Evolutionary conservation across 2,329 filamentous ascomycete genomes (phyloP).

Genomic region (Ophiocordyceps camponoti-leonardi): DNA sequence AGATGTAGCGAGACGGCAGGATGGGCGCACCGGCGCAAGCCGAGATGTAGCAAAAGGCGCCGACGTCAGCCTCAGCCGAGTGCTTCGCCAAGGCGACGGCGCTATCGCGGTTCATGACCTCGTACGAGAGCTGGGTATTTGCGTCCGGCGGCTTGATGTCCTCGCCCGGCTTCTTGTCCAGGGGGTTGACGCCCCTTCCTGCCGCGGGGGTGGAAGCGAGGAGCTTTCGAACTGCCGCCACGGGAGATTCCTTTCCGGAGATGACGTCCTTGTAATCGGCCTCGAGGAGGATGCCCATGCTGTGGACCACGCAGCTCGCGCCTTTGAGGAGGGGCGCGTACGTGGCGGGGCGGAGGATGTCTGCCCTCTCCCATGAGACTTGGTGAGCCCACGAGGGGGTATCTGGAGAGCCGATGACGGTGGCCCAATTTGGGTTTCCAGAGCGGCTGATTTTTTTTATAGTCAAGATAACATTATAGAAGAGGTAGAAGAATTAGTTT

Average conservation of each 20-base stretch:
- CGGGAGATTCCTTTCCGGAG: constrained; percentile 65
- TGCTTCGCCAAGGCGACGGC: constrained; percentile 72
- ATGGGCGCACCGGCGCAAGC: constrained; percentile 75
- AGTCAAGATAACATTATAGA: too few relatives aligned
- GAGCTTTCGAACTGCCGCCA: constrained; percentile 60
- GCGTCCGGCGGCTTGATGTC: constrained; percentile 47
- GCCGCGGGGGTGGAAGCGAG: constrained; percentile 45
- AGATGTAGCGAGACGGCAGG: constrained; percentile 71
- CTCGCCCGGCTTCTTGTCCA: constrained; percentile 41
- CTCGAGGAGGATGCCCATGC: constrained; percentile 89
- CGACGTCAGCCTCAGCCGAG: constrained; percentile 44
- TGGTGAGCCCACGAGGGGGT: constrained; percentile 67
- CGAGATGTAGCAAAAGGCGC: constrained; percentile 73
- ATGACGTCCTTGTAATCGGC: constrained; percentile 94
- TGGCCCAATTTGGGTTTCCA: constrained; percentile 72
- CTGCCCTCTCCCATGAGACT: constrained; percentile 75
- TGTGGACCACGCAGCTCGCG: constrained; percentile 79
- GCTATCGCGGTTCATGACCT: constrained; percentile 88
- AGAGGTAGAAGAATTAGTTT: too few relatives aligned
- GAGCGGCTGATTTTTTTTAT: constrained; percentile 50
- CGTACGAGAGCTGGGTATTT: constrained; percentile 75
- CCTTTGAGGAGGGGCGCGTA: constrained; percentile 62
- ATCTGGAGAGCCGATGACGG: constrained; percentile 51
- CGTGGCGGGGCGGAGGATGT: constrained; percentile 67
- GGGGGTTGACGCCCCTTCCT: constrained; percentile 48